Percentiles rank a stretch among this genome's conserved stretches.
Evolutionary conservation across 495 filamentous ascomycete species (phyloP).

Genomic region (Xylaria scruposa): DNA sequence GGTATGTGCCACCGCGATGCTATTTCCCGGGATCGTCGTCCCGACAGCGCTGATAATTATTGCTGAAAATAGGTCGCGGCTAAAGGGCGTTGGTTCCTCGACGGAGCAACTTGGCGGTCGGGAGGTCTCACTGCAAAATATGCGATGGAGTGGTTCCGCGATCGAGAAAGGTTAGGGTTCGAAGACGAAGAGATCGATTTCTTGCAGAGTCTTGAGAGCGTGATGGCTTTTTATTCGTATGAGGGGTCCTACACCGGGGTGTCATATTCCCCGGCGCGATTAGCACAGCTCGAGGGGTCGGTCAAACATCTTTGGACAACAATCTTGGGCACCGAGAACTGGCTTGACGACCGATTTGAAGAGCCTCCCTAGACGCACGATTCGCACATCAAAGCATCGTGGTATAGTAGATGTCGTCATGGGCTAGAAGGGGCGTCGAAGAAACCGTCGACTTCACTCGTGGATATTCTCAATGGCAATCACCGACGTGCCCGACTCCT

Average conservation of each 20-base stretch:
- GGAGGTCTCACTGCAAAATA: constrained; percentile 16
- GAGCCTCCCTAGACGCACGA: too few species aligned
- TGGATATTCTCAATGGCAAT: not conserved
- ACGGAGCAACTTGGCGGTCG: constrained; percentile 15
- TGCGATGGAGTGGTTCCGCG: constrained; percentile 2
- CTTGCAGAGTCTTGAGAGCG: constrained; percentile 14
- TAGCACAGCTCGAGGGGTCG: constrained; percentile 15
- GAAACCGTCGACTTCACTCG: not conserved
- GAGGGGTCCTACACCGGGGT: not conserved
- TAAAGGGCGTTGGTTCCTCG: constrained; percentile 17
- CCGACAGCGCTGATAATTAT: not conserved
- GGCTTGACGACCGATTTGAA: not conserved
- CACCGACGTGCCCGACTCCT: not conserved
- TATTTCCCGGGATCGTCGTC: not conserved
- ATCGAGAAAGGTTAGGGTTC: not conserved
- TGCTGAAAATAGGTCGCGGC: constrained; percentile 5
- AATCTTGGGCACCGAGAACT: constrained; percentile 10
- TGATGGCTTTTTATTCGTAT: constrained; percentile 15
- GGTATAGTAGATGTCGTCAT: not conserved
- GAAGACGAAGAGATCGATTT: constrained; percentile 19
- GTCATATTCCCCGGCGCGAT: constrained; percentile 14
- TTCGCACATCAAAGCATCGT: not conserved
- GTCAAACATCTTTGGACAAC: constrained; percentile 18
- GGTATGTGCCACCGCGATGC: not conserved
- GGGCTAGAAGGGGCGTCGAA: not conserved